These are phyloP conservation scores for Ustilago esculenta DNA, from an alignment of 1,284 basidiomycete genomes.

Conservation along the genomic window DNA sequence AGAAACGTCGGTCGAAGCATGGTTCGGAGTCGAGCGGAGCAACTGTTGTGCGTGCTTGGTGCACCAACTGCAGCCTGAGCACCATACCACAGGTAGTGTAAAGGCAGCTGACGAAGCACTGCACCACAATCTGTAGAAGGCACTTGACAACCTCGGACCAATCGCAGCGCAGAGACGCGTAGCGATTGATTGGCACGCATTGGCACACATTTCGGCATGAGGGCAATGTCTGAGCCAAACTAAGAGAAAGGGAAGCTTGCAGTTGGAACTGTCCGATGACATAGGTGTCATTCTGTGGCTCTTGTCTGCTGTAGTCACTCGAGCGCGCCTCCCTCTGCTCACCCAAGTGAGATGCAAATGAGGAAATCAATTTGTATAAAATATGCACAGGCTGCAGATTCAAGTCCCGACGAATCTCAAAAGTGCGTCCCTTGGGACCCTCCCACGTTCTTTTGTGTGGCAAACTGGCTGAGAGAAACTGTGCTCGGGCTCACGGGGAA, in stretches of 20 bases:
- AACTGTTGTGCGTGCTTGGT: background rate
- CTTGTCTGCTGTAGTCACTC: background rate
- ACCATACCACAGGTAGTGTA: too few species aligned
- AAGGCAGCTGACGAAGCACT: too few species aligned
- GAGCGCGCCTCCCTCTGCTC: background rate
- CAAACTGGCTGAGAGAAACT: background rate
- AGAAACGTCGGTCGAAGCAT: slow-evolving; percentile 8
- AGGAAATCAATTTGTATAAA: background rate
- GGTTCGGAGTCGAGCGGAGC: slow-evolving; percentile 1
- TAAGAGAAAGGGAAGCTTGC: background rate
- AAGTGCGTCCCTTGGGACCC: too few species aligned
- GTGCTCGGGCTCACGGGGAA: slow-evolving; percentile 9
- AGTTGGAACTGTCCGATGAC: slow-evolving; percentile 16
- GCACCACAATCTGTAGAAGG: too few species aligned
- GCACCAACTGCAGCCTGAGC: background rate
- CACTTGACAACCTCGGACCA: slow-evolving; percentile 3
- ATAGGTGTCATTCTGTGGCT: slow-evolving; percentile 4
- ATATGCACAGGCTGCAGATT: background rate
- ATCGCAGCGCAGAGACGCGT: slow-evolving; percentile 2
- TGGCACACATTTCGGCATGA: too few species aligned
- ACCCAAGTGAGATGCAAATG: background rate
- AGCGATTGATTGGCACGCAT: too few species aligned
- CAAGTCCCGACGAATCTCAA: background rate
- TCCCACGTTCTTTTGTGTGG: background rate
- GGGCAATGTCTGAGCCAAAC: background rate